A percentile compares a stretch with the other conserved stretches of the same genome.
phyloP scores from a whole-genome alignment of 805 yeast genomes.

The Ogataea pilisensis region DNA sequence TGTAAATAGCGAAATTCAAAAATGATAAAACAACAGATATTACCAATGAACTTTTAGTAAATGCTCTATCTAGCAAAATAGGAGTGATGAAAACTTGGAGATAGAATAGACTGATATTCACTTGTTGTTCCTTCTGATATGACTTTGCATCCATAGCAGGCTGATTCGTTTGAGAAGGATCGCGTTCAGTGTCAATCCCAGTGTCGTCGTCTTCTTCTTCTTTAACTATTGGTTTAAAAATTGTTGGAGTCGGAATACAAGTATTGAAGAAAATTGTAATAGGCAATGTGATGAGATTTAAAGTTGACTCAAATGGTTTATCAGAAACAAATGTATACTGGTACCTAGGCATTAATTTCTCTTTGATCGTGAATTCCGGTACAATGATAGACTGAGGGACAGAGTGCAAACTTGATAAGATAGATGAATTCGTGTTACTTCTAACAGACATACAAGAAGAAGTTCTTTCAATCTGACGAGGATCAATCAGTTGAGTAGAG shows the following conservation, averaged over 20 bases:
- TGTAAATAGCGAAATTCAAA: slow-evolving; percentile 2
- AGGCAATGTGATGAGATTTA: slow-evolving; percentile 24
- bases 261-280: slow-evolving; percentile 21
- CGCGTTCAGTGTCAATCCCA: background rate
- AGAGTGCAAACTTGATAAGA: slow-evolving; percentile 9
- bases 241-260: slow-evolving; percentile 27
- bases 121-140: slow-evolving; percentile 16
- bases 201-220: background rate
- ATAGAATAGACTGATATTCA: slow-evolving; percentile 23
- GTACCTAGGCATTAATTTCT: slow-evolving; percentile 15
- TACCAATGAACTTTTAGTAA: background rate
- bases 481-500: too few relatives aligned
- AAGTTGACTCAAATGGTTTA: slow-evolving; percentile 21
- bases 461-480: slow-evolving; percentile 5
- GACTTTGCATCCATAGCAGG: background rate
- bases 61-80: slow-evolving; percentile 5
- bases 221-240: slow-evolving; percentile 2
- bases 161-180: background rate
- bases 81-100: slow-evolving; percentile 28
- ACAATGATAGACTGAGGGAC: background rate
- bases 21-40: slow-evolving; percentile 1
- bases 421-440: slow-evolving; percentile 4
- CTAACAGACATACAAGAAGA: slow-evolving; percentile 8
- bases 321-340: slow-evolving; percentile 4
- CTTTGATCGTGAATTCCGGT: slow-evolving; percentile 3